Conservation (phyloP, 208 protist species). For the Novymonas esmeraldas region DNA sequence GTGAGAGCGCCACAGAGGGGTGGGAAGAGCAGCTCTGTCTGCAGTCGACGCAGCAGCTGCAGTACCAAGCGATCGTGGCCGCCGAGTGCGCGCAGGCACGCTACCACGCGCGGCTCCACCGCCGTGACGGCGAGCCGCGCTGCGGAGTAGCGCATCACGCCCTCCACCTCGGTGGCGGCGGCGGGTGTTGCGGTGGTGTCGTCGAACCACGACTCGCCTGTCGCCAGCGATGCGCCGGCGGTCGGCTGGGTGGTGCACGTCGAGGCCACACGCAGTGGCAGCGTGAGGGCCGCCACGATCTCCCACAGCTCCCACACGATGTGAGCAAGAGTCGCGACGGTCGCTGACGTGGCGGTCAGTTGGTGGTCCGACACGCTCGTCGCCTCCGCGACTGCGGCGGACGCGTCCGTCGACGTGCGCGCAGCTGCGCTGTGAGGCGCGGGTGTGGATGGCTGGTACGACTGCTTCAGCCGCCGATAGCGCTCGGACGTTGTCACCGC, state of each 20-base stretch:
- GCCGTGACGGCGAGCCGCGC: slow-evolving; percentile 9
- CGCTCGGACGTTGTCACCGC: slow-evolving; percentile 5
- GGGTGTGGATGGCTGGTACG: background rate
- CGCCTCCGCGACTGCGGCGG: background rate
- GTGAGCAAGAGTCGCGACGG: background rate
- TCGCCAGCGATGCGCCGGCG: background rate
- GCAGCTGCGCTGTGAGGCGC: background rate
- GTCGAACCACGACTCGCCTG: slow-evolving; percentile 2
- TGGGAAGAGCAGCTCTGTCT: slow-evolving; percentile 21
- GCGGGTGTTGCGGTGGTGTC: background rate
- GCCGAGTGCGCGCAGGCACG: slow-evolving; percentile 25
- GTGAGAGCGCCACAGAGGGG: slow-evolving; percentile 10
- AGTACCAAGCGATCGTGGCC: slow-evolving; percentile 16
- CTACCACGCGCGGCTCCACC: slow-evolving; percentile 12
- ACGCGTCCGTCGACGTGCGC: background rate
- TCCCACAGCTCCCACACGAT: slow-evolving; percentile 12
- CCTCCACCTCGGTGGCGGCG: background rate
- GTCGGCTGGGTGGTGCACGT: slow-evolving; percentile 7
- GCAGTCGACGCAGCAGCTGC: slow-evolving; percentile 24
- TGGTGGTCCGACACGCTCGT: background rate
- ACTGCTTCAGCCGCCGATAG: slow-evolving; percentile 23
- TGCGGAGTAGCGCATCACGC: slow-evolving; percentile 3
- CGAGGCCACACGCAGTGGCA: slow-evolving; percentile 19
- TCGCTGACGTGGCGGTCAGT: background rate
- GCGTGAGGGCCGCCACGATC: slow-evolving; percentile 15